Conservation (phyloP, 2,329 filamentous ascomycete species). For the Colletotrichum lini region DNA sequence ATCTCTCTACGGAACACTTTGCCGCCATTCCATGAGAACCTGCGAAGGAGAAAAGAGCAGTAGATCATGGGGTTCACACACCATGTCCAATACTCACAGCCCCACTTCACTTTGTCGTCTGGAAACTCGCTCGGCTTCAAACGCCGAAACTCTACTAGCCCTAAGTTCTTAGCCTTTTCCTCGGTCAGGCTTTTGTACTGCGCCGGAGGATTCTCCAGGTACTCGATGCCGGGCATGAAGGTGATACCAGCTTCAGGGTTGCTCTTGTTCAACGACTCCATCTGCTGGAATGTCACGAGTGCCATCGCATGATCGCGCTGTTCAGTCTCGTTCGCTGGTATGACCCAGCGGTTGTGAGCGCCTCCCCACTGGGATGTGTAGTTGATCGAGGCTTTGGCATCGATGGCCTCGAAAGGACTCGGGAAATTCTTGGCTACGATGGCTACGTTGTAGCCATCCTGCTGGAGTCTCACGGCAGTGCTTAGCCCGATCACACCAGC, state of each 20-base stretch:
- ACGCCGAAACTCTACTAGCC: conserved; percentile 56
- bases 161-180: conserved; percentile 50
- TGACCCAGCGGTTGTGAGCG: conserved; percentile 67
- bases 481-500: conserved; percentile 69
- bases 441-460: conserved; percentile 56
- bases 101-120: conserved; percentile 57
- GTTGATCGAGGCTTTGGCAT: conserved; percentile 59
- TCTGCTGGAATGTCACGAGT: conserved; percentile 58
- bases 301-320: conserved; percentile 60
- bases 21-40: conserved; percentile 57
- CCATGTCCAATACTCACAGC: conserved; percentile 67
- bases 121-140: conserved; percentile 57
- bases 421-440: conserved; percentile 64
- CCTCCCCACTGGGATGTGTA: conserved; percentile 72
- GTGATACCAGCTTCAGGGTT: conserved; percentile 62
- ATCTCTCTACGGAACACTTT: conserved; percentile 53
- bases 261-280: conserved; percentile 51
- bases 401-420: conserved; percentile 60
- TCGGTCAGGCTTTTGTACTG: conserved; percentile 56
- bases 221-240: conserved; percentile 65
- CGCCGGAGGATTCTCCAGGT: conserved; percentile 61
- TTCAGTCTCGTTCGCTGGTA: conserved; percentile 47
- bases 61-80: conserved; percentile 70
- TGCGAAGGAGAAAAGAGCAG: conserved; percentile 62
- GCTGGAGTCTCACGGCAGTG: conserved; percentile 62